A percentile compares a stretch with the other conserved stretches of the same genome.
phyloP scores from a whole-genome alignment of 2,329 filamentous ascomycete species.

The Penicillium polonicum region DNA sequence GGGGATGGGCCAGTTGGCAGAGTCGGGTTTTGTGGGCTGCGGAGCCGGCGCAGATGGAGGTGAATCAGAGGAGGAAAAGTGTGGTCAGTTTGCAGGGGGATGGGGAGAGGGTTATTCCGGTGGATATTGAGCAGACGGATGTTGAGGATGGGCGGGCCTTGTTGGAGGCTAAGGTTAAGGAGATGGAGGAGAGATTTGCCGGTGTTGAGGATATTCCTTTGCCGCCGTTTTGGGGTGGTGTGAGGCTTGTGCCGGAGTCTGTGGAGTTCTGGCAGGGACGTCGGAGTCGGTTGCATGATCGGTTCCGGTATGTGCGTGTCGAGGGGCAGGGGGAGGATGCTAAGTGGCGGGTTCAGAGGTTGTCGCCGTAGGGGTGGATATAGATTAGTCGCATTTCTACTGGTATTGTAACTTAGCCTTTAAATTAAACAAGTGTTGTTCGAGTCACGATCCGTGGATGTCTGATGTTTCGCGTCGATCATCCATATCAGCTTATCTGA shows the following conservation, averaged over 20 bases:
- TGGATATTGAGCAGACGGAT: slow-evolving; percentile 35
- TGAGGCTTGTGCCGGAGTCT: slow-evolving; percentile 78
- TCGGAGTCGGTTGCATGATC: slow-evolving; percentile 85
- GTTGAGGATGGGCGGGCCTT: slow-evolving; percentile 67
- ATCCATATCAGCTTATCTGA: slow-evolving; percentile 16
- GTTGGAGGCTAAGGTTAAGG: slow-evolving; percentile 73
- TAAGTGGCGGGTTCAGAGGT: slow-evolving; percentile 41
- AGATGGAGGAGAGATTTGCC: slow-evolving; percentile 73
- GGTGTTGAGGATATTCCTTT: slow-evolving; percentile 78
- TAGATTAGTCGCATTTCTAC: not conserved
- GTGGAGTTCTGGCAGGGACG: slow-evolving; percentile 97
- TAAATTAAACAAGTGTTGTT: not conserved
- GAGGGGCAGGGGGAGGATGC: slow-evolving; percentile 57
- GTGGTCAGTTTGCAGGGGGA: slow-evolving; percentile 19
- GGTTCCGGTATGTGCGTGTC: slow-evolving; percentile 77
- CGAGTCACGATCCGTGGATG: not conserved
- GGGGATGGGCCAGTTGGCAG: slow-evolving; percentile 92
- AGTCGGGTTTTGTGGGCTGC: slow-evolving; percentile 65
- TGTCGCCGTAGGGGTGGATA: slow-evolving; percentile 36
- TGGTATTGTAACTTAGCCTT: not conserved
- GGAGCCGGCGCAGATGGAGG: slow-evolving; percentile 28
- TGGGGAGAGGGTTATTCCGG: slow-evolving; percentile 22
- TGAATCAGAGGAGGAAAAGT: slow-evolving; percentile 27
- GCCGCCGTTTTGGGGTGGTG: slow-evolving; percentile 90
- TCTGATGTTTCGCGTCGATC: not conserved